Percentiles rank a stretch among this genome's conserved stretches.
Evolutionary conservation across 768 basidiomycete genomes (phyloP).

Genomic region (Suillus subalutaceus): DNA sequence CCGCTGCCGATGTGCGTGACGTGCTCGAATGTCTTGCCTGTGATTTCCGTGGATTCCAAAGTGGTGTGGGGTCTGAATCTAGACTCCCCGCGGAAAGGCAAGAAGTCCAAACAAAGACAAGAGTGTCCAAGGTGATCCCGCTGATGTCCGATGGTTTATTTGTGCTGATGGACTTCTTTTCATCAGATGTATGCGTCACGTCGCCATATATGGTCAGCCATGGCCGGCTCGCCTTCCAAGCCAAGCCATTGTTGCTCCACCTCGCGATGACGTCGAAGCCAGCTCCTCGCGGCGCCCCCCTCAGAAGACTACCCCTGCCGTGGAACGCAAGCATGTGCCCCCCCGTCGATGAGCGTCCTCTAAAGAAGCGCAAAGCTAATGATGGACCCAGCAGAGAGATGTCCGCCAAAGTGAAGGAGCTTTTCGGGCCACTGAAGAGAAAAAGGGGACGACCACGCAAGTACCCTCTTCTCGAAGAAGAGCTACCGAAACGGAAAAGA

Average conservation of each 20-base stretch:
- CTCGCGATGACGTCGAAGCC: slow-evolving; percentile 46
- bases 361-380: slow-evolving; percentile 56
- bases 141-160: slow-evolving; percentile 27
- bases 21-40: slow-evolving; percentile 70
- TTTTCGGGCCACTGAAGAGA: slow-evolving; percentile 34
- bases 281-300: slow-evolving; percentile 47
- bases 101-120: slow-evolving; percentile 62
- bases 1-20: slow-evolving; percentile 72
- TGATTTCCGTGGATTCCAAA: slow-evolving; percentile 74
- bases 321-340: slow-evolving; percentile 59
- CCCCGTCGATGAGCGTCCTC: slow-evolving; percentile 42
- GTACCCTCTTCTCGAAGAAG: slow-evolving; percentile 32
- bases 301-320: slow-evolving; percentile 49
- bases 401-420: slow-evolving; percentile 37
- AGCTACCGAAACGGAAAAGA: slow-evolving; percentile 36
- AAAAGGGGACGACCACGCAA: slow-evolving; percentile 40
- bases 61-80: slow-evolving; percentile 73
- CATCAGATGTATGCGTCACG: slow-evolving; percentile 75
- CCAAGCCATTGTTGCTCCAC: slow-evolving; percentile 44
- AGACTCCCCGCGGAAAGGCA: slow-evolving; percentile 48
- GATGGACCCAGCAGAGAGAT: slow-evolving; percentile 30
- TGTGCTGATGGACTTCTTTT: slow-evolving; percentile 18
- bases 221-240: slow-evolving; percentile 69
- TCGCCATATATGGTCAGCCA: slow-evolving; percentile 69
- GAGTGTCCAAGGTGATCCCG: slow-evolving; percentile 71